Base-by-base conservation (phyloP, 768 basidiomycete genomes). In the Auriscalpium microsporum region DNA sequence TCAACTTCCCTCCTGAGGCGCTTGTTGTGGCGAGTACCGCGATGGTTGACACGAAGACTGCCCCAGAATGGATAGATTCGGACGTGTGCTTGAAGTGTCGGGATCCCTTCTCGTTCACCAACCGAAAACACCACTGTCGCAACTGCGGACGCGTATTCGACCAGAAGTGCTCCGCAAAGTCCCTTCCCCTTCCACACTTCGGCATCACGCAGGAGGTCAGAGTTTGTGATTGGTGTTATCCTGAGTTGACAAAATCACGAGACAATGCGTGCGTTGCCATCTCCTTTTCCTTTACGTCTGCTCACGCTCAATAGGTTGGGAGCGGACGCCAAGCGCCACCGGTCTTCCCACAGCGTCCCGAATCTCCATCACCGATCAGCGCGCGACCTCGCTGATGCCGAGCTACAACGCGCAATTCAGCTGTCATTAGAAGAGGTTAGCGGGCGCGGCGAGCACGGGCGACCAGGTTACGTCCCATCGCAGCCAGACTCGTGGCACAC, bases 101-200 rank as follows among this genome's bases (percentile, higher is more conserved):
- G 16, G 85, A 88, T 0, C 68, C 90, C 0, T 99, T 99, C 70
- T 82, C 85, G 0, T 94, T 97, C 67, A 96, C 94, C 34, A 98
- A 98, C 67, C 81, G 96, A 50, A 97, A 97, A 67, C 96, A 99
- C 64, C 96, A 99, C 65, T 99, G 96, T 67, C 83, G 96, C 13
- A 97, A 97, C 68, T 99, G 96, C 71, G 96, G 96, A 8, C 86
- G 87, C 67, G 93, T 98, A 13, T 98, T 96, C 65, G 95, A 97
- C 71, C 92, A 94, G 53, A 78, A 82, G 44, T 99, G 96, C 68
- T 94, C 92, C 0, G 85, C 88, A 36, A 89, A 92, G 69, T 73
- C 78, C 2, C 81, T 91, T 69, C 75, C 91, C 0, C 76, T 98
- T 21, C 95, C 96, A 4, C 90, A 94, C 67, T 95, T 91, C 63